These are phyloP conservation scores for Neltuma alba DNA, from an alignment of 306 rosid species.

Conservation along the genomic window DNA sequence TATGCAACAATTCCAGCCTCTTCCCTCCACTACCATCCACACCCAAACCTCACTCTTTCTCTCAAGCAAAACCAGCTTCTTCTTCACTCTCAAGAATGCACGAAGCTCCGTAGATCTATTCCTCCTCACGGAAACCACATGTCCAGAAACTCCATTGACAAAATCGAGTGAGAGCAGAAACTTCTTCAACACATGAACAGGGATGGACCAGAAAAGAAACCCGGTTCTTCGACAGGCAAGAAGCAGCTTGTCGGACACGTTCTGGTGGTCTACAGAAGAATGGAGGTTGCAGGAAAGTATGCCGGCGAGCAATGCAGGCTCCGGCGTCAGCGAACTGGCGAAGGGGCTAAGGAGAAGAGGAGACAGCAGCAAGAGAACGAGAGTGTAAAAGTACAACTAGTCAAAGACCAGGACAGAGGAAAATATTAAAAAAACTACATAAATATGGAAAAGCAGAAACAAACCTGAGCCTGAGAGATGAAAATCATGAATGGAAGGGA, in stretches of 20 bases:
- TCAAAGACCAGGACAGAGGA: constrained; percentile 55
- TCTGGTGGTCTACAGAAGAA: neutral
- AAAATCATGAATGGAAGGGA: neutral
- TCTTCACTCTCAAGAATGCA: constrained; percentile 37
- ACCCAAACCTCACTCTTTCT: constrained; percentile 34
- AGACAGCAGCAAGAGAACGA: constrained; percentile 57
- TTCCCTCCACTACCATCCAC: constrained; percentile 76
- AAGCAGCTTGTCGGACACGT: constrained; percentile 22
- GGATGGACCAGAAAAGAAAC: constrained; percentile 19
- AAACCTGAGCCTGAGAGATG: constrained; percentile 13
- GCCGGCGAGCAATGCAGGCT: constrained; percentile 27
- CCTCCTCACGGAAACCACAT: constrained; percentile 36
- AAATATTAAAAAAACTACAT: neutral
- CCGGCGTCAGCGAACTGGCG: constrained; percentile 41
- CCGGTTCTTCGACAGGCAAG: constrained; percentile 12
- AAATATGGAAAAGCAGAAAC: constrained; percentile 21
- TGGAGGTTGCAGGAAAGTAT: constrained; percentile 4
- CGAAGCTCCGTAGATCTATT: constrained; percentile 55
- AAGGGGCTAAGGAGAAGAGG: constrained; percentile 36
- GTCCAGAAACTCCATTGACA: constrained; percentile 44
- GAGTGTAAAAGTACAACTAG: constrained; percentile 66
- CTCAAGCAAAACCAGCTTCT: constrained; percentile 28
- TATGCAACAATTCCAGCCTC: constrained; percentile 64
- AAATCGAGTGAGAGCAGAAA: constrained; percentile 46
- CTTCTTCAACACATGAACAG: constrained; percentile 39